phyloP scores from a whole-genome alignment of 768 basidiomycete genomes.

The Lactarius pseudohatsudake region DNA sequence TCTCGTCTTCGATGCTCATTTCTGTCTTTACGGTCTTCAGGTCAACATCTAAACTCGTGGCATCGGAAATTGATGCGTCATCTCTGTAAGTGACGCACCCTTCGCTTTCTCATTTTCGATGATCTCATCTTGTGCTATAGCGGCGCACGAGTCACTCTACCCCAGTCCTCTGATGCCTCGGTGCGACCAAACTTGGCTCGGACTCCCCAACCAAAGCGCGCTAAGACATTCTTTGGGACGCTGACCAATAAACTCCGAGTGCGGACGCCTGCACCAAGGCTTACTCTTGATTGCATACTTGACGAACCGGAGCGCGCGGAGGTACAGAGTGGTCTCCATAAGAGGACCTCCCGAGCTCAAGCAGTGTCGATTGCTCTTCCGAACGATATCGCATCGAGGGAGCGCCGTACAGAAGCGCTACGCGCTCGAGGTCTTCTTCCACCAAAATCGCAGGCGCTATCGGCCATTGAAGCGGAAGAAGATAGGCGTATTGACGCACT shows the following conservation, averaged over 20 bases:
- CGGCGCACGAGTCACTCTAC: not conserved
- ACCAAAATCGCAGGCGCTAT: slow-evolving; percentile 2
- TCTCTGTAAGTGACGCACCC: slow-evolving; percentile 11
- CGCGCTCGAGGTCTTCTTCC: slow-evolving; percentile 27
- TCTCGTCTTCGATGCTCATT: not conserved
- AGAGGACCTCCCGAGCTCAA: not conserved
- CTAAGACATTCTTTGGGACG: slow-evolving; percentile 10
- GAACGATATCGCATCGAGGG: slow-evolving; percentile 19
- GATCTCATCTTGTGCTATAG: not conserved
- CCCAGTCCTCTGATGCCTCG: not conserved
- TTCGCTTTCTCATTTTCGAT: not conserved
- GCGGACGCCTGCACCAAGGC: not conserved
- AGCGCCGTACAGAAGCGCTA: slow-evolving; percentile 26
- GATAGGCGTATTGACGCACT: slow-evolving; percentile 20
- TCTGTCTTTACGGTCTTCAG: slow-evolving; percentile 4
- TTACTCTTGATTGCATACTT: not conserved
- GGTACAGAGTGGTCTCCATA: not conserved
- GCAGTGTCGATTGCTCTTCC: slow-evolving; percentile 20
- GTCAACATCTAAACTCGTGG: not conserved
- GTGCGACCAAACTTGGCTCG: not conserved
- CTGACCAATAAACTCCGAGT: slow-evolving; percentile 21
- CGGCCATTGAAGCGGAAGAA: slow-evolving; percentile 25
- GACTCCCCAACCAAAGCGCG: slow-evolving; percentile 3
- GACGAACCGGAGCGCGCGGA: not conserved
- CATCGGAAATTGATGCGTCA: not conserved